phyloP scores from a whole-genome alignment of 176 grass and related monocot species.

The Cymbopogon citratus region DNA sequence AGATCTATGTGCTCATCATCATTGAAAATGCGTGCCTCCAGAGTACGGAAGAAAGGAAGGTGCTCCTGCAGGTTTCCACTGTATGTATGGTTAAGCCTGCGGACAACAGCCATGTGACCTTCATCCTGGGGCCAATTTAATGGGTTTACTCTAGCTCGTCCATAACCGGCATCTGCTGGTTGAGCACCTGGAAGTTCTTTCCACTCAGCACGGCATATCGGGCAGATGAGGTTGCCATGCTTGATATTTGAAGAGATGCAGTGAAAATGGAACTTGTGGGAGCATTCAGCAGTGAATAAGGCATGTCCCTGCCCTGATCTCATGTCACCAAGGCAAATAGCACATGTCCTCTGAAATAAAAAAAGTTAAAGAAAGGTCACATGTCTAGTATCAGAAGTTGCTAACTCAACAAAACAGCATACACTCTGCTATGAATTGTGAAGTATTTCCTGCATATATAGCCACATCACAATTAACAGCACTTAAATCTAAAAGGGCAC shows the following conservation, averaged over 20 bases:
- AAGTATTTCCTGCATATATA: background rate
- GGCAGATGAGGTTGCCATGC: conserved; percentile 75
- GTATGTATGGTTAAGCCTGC: conserved; percentile 32
- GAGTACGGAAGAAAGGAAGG: conserved; percentile 31
- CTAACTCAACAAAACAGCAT: background rate
- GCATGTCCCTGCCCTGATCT: conserved; percentile 66
- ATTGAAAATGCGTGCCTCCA: conserved; percentile 52
- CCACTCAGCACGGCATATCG: conserved; percentile 79
- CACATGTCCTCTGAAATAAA: conserved; percentile 64
- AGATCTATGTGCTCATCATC: conserved; percentile 65
- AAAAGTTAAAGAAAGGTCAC: conserved; percentile 15
- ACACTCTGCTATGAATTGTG: background rate
- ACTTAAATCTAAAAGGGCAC: background rate
- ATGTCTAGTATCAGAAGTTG: conserved; percentile 8
- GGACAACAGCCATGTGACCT: conserved; percentile 41
- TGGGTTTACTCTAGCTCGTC: conserved; percentile 69
- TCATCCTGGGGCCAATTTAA: conserved; percentile 49
- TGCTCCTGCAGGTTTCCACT: conserved; percentile 38
- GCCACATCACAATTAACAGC: background rate
- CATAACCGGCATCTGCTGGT: conserved; percentile 40
- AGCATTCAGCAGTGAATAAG: conserved; percentile 91
- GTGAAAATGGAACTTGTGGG: conserved; percentile 90
- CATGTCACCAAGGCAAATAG: conserved; percentile 82
- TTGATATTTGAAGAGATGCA: conserved; percentile 86
- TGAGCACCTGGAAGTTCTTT: conserved; percentile 64